A percentile compares a stretch with the other conserved stretches of the same genome.
Evolutionary conservation across 108 stramenopile genomes (phyloP).

Genomic region (Schizochytrium sp.): DNA sequence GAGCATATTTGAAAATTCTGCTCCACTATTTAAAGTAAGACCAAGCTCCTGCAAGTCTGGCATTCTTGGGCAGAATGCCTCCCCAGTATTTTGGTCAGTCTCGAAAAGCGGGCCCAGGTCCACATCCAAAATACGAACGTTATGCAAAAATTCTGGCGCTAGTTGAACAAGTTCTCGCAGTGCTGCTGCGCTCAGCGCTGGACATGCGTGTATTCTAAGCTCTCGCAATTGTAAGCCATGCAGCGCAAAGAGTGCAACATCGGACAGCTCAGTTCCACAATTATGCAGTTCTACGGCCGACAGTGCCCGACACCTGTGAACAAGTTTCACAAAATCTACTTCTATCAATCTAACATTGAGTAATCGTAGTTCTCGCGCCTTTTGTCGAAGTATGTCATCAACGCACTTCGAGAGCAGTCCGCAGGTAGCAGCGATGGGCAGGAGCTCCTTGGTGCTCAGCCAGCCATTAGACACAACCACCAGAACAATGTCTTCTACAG

Average conservation of each 20-base stretch:
- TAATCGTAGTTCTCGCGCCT: neutral
- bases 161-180: neutral
- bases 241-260: neutral
- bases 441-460: neutral
- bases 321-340: neutral
- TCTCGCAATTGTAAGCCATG: conserved; percentile 23
- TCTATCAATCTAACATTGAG: neutral
- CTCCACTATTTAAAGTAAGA: too few relatives aligned
- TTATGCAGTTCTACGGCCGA: neutral
- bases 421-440: neutral
- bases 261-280: conserved; percentile 4
- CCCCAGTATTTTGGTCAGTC: neutral
- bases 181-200: neutral
- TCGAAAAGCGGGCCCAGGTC: neutral
- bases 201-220: neutral
- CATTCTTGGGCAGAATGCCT: too few relatives aligned
- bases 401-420: neutral
- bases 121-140: neutral
- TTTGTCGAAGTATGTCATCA: neutral
- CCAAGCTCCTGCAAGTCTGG: too few relatives aligned
- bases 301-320: neutral
- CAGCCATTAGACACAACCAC: neutral
- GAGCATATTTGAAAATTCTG: too few relatives aligned
- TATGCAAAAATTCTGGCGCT: neutral
- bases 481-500: neutral